Conservation (phyloP, 768 basidiomycete species). For the Lactarius evosmus region DNA sequence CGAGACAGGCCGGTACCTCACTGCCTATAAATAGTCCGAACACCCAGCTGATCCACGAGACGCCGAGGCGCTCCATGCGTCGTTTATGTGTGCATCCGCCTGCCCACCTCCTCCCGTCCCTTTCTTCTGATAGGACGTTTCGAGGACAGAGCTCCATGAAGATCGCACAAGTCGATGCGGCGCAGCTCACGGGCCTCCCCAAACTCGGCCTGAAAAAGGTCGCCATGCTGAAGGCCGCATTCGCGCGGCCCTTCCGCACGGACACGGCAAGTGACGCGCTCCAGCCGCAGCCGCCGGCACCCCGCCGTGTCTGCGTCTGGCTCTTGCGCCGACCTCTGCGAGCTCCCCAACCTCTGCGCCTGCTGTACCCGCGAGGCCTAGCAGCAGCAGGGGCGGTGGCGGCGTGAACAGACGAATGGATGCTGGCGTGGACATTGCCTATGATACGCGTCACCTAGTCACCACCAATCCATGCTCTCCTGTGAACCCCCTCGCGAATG, state of each 20-base stretch:
- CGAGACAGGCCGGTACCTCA: slow-evolving; percentile 88
- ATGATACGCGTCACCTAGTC: too few relatives aligned
- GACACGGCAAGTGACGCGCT: slow-evolving; percentile 47
- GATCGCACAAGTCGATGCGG: slow-evolving; percentile 68
- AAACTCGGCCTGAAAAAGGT: slow-evolving; percentile 95
- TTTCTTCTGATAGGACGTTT: slow-evolving; percentile 6
- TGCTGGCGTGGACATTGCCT: too few relatives aligned
- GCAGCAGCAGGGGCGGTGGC: too few relatives aligned
- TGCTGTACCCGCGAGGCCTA: background rate
- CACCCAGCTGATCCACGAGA: slow-evolving; percentile 98
- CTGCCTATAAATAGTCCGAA: slow-evolving; percentile 90
- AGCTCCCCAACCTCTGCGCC: background rate
- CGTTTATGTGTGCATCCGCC: slow-evolving; percentile 81
- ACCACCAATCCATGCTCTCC: too few relatives aligned
- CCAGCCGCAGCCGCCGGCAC: slow-evolving; percentile 17
- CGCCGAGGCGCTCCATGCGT: slow-evolving; percentile 84
- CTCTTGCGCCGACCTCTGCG: background rate
- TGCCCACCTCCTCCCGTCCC: background rate
- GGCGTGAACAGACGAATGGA: too few relatives aligned
- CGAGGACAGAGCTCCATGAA: slow-evolving; percentile 72
- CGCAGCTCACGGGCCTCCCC: slow-evolving; percentile 78
- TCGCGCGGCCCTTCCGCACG: slow-evolving; percentile 83
- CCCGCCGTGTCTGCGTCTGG: slow-evolving; percentile 16
- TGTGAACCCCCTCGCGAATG: background rate
- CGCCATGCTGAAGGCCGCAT: slow-evolving; percentile 83